Evolutionary conservation across 2,329 filamentous ascomycete species (phyloP), one percentile per base, ranked within the genome.

Genomic region (Pseudogymnoascus sp.): DNA sequence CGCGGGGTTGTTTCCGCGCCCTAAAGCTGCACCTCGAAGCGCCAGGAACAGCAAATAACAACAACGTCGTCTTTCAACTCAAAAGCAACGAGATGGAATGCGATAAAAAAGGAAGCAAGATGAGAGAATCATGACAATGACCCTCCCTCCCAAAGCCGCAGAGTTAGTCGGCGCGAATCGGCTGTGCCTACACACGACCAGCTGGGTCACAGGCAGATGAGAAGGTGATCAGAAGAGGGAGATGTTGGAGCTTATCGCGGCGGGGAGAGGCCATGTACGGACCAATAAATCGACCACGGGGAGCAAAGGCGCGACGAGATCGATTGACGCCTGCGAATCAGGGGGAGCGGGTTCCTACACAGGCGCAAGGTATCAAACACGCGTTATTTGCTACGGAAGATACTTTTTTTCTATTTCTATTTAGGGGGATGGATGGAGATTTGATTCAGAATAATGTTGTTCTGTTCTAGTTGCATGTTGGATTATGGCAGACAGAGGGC

Each of bases 231-330:
- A n/a, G n/a, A n/a, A 47, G 41, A 47, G 41, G 22, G 38, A 25
- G 41, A 28, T 47, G 41, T 25, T 28, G 41, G 14, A 14, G 7
- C 41, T 47, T 47, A 47, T 47, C 22, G 22, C 12, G 14, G 20
- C 14, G 22, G 41, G n/a, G n/a, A n/a, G 41, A 6, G 7, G 22
- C 14, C 22, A 28, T 47, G 41, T 47, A 16, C 41, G 41, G 41
- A 47, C 41, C 41, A 47, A 47, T 47, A 47, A 47, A 47, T 47
- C 41, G 22, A 47, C 41, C 41, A 47, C 41, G 41, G 41, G 41
- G 41, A 47, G 28, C 12, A 16, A 47, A 28, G 20, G 41, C 41
- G 22, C 41, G 41, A 47, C 41, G 41, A 47, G 41, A 47, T 47
- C 22, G 22, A 47, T 47, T 47, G 41, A 47, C 41, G 41, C 41